Evolutionary conservation across 441 rosid genomes (phyloP), one percentile per base, ranked within the genome.

Genomic region (Erodium trifolium): DNA sequence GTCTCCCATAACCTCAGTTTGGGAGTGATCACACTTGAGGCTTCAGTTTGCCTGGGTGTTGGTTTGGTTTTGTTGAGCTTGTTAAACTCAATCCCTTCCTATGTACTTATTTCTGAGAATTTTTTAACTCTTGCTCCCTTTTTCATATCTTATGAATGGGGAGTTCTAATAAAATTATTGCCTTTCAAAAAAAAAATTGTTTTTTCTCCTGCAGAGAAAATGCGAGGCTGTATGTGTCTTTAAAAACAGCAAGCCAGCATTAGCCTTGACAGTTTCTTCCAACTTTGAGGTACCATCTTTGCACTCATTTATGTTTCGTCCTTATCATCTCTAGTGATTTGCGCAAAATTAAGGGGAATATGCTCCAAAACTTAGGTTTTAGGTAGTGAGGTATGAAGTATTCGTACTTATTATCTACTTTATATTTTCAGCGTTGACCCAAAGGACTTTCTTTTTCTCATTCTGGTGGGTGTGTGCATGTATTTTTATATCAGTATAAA

Each of bases 241-340:
- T 63, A 88, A 80, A 76, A 79, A 75, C 76, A 82, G 63, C 65
- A 90, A 80, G 74, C 72, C 78, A 57, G 71, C 77, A 18, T 80
- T 88, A 67, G 81, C 84, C 75, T 75, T 87, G 67, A 82, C 90
- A 16, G 85, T 88, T 75, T 88, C 94, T 72, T 88, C 94, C 67
- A 90, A 90, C 74, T 90, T 88, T 79, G 92, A 88, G 94, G 97
- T 90, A 80, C 51, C 57, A 17, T 66, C 29, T 55, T 27, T 66
- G 70, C 65, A 43, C 64, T 66, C 65, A 35, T 37, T 53, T 55
- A 29, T 37, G 14, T 41, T 71, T 11, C 14, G 67, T 70, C 41
- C 53, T 17, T 70, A 43, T 66, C 10, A 3, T 34, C 10, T 31
- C 13, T 34, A 9, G 5, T 29, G 6, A 63, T 69, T 68, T 8